Conservation (phyloP, 1,284 basidiomycete genomes). For the Papiliotrema nemorosa region DNA sequence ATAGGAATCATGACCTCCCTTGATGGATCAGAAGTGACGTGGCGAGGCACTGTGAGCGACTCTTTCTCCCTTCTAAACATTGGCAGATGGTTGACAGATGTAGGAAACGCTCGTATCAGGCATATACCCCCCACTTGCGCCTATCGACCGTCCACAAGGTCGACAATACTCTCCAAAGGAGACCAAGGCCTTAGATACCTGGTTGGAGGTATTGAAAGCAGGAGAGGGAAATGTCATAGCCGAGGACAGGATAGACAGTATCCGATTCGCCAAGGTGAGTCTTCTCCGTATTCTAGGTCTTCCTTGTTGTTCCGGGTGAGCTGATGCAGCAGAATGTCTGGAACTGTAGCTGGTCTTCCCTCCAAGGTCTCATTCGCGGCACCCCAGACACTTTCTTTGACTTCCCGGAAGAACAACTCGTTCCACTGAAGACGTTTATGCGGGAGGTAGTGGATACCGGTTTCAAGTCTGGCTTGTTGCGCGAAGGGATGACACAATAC, state of each 20-base stretch:
- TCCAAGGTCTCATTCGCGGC: constrained; percentile 38
- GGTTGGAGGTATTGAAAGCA: constrained; percentile 16
- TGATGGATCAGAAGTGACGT: constrained; percentile 30
- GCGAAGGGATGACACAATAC: constrained; percentile 33
- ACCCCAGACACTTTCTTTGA: constrained; percentile 25
- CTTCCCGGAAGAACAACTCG: constrained; percentile 16
- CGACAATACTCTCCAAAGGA: constrained; percentile 13
- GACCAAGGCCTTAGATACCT: constrained; percentile 18
- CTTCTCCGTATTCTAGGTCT: background rate
- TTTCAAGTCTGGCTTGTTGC: constrained; percentile 34
- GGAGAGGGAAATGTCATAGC: constrained; percentile 23
- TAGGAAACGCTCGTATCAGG: constrained; percentile 35
- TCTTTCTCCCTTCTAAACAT: background rate
- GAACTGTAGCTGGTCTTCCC: constrained; percentile 40
- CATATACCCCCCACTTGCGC: constrained; percentile 30
- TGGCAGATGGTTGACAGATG: background rate
- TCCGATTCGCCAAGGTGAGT: constrained; percentile 29
- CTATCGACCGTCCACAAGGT: background rate
- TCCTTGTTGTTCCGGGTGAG: background rate
- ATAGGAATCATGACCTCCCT: constrained; percentile 33
- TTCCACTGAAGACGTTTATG: constrained; percentile 35
- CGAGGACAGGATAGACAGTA: constrained; percentile 24
- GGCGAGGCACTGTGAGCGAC: constrained; percentile 28
- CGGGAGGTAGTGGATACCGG: constrained; percentile 39
- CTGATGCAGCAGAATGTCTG: constrained; percentile 36